A percentile compares a stretch with the other conserved stretches of the same genome.
Evolutionary conservation across 371 early-diverging fungal species (phyloP).

Genomic region (Aphelidium insulamus): DNA sequence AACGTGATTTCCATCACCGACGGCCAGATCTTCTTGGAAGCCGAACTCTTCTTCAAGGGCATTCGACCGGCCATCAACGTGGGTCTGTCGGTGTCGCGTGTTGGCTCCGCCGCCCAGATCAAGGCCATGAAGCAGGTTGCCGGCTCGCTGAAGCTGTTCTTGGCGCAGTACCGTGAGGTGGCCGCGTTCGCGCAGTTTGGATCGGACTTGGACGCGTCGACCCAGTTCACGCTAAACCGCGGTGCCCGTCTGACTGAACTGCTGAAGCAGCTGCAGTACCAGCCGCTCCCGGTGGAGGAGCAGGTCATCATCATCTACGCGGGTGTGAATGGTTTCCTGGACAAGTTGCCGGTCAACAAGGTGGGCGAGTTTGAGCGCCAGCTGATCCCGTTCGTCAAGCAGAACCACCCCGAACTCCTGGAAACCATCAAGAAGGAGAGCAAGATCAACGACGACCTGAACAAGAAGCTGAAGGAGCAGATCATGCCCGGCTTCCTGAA

Average conservation of each 20-base stretch:
- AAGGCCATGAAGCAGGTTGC: constrained; percentile 97
- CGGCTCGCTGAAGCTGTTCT: constrained; percentile 89
- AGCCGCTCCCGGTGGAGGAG: constrained; percentile 67
- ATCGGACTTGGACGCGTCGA: constrained; percentile 88
- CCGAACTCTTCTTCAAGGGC: constrained; percentile 95
- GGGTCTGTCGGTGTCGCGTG: constrained; percentile 94
- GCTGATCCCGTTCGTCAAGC: constrained; percentile 62
- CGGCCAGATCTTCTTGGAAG: constrained; percentile 93
- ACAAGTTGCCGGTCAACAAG: constrained; percentile 76
- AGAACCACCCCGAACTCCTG: constrained; percentile 65
- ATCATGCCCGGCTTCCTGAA: constrained; percentile 63
- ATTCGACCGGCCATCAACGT: constrained; percentile 93
- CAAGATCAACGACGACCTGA: constrained; percentile 62
- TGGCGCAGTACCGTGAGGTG: constrained; percentile 96
- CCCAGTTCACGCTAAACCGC: constrained; percentile 85
- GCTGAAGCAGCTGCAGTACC: constrained; percentile 82
- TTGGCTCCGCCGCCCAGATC: constrained; percentile 93
- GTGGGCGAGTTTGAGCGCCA: constrained; percentile 75
- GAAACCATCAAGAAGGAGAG: constrained; percentile 71
- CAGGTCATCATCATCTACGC: constrained; percentile 80
- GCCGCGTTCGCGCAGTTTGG: constrained; percentile 96
- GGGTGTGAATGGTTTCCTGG: constrained; percentile 95
- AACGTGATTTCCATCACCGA: constrained; percentile 96
- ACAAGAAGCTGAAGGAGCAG: constrained; percentile 59
- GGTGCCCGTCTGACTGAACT: constrained; percentile 88